These are phyloP conservation scores for Neurospora sp. DNA, from an alignment of 495 filamentous ascomycete species.

Conservation along the genomic window DNA sequence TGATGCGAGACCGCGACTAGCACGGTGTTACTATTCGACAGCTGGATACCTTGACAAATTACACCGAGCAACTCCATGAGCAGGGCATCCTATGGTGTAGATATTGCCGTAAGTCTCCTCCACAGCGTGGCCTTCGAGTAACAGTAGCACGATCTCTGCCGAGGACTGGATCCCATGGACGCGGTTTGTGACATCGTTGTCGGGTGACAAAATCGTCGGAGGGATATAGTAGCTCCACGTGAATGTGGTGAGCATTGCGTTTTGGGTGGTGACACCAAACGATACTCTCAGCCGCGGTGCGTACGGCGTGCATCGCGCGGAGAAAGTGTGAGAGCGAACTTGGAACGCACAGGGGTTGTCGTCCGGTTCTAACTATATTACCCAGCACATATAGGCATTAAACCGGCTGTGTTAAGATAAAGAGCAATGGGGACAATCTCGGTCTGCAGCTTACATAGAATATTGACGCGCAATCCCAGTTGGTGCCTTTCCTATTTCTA, in stretches of 20 bases:
- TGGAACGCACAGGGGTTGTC: conserved; percentile 14
- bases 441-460: conserved; percentile 23
- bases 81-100: not conserved
- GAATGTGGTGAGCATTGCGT: not conserved
- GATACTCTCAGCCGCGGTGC: not conserved
- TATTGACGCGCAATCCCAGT: conserved; percentile 15
- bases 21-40: conserved; percentile 8
- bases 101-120: not conserved
- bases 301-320: not conserved
- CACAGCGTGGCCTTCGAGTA: not conserved
- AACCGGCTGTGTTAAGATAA: conserved; percentile 24
- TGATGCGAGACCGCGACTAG: conserved; percentile 6
- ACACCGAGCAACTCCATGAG: not conserved
- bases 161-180: not conserved
- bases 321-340: conserved; percentile 4
- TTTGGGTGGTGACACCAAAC: not conserved
- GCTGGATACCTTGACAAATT: conserved; percentile 2
- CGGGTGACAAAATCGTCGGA: not conserved
- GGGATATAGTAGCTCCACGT: not conserved
- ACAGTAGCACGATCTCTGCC: not conserved
- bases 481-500: not conserved
- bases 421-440: conserved; percentile 27
- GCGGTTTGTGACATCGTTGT: not conserved
- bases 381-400: conserved; percentile 34
- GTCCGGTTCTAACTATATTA: conserved; percentile 31